Evolutionary conservation across 192 early-diverging fungal genomes (phyloP).

Genomic region (Coemansia sp.): DNA sequence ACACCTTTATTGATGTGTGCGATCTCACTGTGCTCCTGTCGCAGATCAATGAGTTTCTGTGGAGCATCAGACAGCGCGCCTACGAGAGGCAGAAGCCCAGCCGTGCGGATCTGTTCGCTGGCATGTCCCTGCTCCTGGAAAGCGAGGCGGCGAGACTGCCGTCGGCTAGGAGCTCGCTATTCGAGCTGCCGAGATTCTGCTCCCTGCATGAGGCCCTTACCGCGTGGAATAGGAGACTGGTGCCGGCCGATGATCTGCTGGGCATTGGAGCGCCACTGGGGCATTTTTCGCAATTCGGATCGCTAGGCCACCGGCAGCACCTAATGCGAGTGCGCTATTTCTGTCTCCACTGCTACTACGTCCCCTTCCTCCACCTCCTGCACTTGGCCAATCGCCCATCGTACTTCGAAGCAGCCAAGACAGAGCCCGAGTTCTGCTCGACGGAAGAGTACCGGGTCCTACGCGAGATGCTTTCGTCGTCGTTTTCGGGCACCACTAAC

Average conservation of each 20-base stretch:
- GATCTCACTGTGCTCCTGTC: conserved; percentile 25
- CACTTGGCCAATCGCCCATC: conserved; percentile 45
- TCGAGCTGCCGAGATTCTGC: conserved; percentile 29
- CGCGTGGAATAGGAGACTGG: conserved; percentile 21
- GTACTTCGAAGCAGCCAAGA: conserved; percentile 10
- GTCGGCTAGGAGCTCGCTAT: conserved; percentile 15
- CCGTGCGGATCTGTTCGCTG: conserved; percentile 7
- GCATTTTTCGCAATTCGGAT: conserved; percentile 19
- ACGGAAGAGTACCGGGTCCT: conserved; percentile 31
- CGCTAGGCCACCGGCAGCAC: conserved; percentile 29
- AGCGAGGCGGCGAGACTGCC: neutral
- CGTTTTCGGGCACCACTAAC: conserved; percentile 38
- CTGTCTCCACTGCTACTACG: conserved; percentile 36
- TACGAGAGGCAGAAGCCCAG: neutral
- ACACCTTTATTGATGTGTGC: conserved; percentile 40
- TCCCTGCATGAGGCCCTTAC: conserved; percentile 17
- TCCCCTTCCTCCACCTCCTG: conserved; percentile 27
- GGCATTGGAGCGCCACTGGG: conserved; percentile 1
- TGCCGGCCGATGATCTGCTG: conserved; percentile 30
- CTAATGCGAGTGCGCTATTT: conserved; percentile 47
- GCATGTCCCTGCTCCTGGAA: conserved; percentile 16
- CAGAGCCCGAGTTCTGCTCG: neutral
- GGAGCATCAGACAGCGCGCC: conserved; percentile 25
- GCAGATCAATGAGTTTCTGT: conserved; percentile 42
- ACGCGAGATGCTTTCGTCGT: conserved; percentile 25